These are phyloP conservation scores for Tuber melanosporum DNA, from an alignment of 495 filamentous ascomycete genomes.

Conservation along the genomic window DNA sequence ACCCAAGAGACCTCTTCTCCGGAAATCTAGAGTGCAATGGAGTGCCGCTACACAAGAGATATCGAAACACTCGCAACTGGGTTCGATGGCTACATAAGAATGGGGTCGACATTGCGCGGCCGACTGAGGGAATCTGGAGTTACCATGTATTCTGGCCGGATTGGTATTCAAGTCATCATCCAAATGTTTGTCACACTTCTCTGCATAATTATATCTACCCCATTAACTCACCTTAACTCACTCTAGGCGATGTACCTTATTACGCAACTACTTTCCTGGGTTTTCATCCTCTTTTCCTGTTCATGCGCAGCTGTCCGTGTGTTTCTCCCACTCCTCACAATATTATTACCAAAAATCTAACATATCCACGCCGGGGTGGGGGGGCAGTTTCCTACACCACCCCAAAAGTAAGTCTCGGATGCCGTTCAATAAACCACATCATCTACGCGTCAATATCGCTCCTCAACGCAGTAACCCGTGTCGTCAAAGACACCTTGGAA, in stretches of 20 bases:
- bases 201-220: too few relatives aligned
- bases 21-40: conserved; percentile 27
- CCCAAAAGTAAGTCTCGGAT: conserved; percentile 37
- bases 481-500: conserved; percentile 23
- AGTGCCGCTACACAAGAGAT: conserved; percentile 27
- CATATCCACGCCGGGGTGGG: not conserved
- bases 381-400: conserved; percentile 34
- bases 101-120: conserved; percentile 28
- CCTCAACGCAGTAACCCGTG: conserved; percentile 26
- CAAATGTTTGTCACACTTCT: conserved; percentile 14
- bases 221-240: not conserved
- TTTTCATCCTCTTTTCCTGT: conserved; percentile 38
- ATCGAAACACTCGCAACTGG: conserved; percentile 36
- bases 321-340: not conserved
- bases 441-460: conserved; percentile 36
- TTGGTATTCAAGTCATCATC: conserved; percentile 20
- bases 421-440: conserved; percentile 37
- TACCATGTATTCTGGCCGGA: conserved; percentile 36
- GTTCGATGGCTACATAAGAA: conserved; percentile 34
- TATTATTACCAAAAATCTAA: not conserved
- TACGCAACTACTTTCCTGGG: conserved; percentile 34
- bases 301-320: conserved; percentile 32
- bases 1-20: conserved; percentile 11
- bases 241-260: conserved; percentile 18
- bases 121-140: conserved; percentile 24